These are phyloP conservation scores for Capsaspora owczarzaki DNA, from an alignment of 78 protist species.

Conservation along the genomic window DNA sequence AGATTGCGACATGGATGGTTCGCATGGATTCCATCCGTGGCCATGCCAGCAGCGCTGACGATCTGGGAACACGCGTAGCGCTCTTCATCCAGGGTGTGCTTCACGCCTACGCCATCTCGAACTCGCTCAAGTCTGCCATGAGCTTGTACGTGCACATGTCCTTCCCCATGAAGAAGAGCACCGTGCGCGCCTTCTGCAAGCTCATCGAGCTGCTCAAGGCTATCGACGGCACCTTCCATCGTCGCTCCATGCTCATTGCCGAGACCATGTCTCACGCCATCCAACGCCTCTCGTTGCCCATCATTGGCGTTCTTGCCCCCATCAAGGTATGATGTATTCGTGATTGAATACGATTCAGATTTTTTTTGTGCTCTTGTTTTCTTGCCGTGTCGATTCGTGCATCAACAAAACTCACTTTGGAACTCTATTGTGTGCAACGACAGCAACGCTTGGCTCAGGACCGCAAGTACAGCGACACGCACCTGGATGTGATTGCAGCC, in stretches of 20 bases:
- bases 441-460: neutral
- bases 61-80: neutral
- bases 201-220: conserved; percentile 28
- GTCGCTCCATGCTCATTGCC: conserved; percentile 38
- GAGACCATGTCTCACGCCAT: conserved; percentile 8
- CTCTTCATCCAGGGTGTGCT: conserved; percentile 46
- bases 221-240: conserved; percentile 44
- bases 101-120: conserved; percentile 31
- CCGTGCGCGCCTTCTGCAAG: conserved; percentile 7
- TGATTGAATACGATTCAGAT: neutral
- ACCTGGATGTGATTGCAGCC: conserved; percentile 4
- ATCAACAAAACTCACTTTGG: neutral
- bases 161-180: conserved; percentile 27
- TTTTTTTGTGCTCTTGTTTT: neutral
- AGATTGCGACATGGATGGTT: conserved; percentile 56
- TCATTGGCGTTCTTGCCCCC: conserved; percentile 5
- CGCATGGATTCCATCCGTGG: conserved; percentile 34
- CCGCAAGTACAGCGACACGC: neutral
- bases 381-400: neutral
- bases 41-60: conserved; percentile 19
- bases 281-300: neutral
- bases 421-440: neutral
- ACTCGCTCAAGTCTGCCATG: conserved; percentile 38
- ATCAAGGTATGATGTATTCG: neutral
- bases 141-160: conserved; percentile 34